Base-by-base conservation (phyloP, 2,329 filamentous ascomycete species). In the Furcasterigmium sp. region DNA sequence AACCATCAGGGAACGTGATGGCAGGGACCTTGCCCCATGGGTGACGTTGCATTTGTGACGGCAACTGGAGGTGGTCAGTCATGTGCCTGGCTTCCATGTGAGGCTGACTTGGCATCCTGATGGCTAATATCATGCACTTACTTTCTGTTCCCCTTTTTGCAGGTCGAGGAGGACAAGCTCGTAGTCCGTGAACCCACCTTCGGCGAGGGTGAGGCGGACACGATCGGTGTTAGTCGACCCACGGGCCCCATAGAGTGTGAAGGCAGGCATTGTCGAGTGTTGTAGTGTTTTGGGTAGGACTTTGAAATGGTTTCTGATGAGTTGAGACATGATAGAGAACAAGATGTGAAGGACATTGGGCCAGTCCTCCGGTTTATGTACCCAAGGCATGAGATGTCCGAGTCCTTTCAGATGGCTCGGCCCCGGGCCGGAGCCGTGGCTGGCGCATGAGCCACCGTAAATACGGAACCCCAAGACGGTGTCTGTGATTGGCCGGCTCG, bases 151-250 rank as follows among this genome's bases (percentile, higher is more conserved):
- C 8, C 64, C 59, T 36, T 63, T 64, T 44, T 53, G 51, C 14
- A 70, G 52, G 49, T 68, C 60, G 42, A 70, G 36, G 48, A 58
- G 42, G 14, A 66, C 62, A 28, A 64, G 39, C 29, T 69, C 59
- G 42, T 65, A 70, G 48, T 70, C 63, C 10, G 61, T 66, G 48
- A 69, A 66, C 52, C 65, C 63, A 41, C 60, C 66, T 53, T 69
- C 67, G 36, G 63, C 66, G 29, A 70, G 63, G 39, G 65, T 66
- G 44, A 68, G 52, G 41, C 61, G 64, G 43, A 70, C 64, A 46
- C 66, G 64, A 45, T 69, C 64, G 11, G 65, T 67, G 52, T 68
- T 68, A 36, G 61, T 63, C 46, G 67, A 68, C 38, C 63, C 61
- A 42, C 57, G 63, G 46, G 58, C 52, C 45, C 62, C 62, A 48